Percentiles rank a stretch among this genome's conserved stretches.
These are phyloP conservation scores for Podaxis rugospora DNA, from an alignment of 768 basidiomycete genomes.

Conservation along the genomic window DNA sequence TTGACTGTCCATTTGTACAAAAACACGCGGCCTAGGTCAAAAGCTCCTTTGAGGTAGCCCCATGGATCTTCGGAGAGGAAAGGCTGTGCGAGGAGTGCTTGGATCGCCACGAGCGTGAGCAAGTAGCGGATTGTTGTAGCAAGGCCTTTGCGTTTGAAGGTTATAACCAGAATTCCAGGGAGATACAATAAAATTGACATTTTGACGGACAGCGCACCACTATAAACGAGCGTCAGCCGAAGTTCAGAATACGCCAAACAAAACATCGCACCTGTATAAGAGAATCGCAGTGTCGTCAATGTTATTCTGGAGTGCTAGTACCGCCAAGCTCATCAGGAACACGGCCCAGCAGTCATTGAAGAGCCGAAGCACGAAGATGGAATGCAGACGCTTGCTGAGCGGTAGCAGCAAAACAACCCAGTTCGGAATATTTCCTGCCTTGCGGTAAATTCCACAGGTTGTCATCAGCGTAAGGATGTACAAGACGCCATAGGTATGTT, in stretches of 20 bases:
- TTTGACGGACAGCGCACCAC: conserved; percentile 85
- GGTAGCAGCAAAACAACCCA: conserved; percentile 70
- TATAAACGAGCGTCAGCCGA: conserved; percentile 23
- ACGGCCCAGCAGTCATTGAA: conserved; percentile 96
- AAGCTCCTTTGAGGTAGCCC: conserved; percentile 73
- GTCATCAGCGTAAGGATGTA: conserved; percentile 67
- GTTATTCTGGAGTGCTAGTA: conserved; percentile 58
- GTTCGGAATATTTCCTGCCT: conserved; percentile 60
- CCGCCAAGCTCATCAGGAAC: conserved; percentile 58
- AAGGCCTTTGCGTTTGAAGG: conserved; percentile 71
- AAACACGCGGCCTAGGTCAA: conserved; percentile 85
- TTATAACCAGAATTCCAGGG: conserved; percentile 79
- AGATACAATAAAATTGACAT: conserved; percentile 92
- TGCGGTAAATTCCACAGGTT: conserved; percentile 64
- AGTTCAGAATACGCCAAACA: not conserved
- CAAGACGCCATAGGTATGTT: conserved; percentile 73
- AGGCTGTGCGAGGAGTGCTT: conserved; percentile 61
- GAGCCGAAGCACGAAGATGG: conserved; percentile 84
- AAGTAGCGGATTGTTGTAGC: conserved; percentile 46
- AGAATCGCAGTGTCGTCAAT: conserved; percentile 60
- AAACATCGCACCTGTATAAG: conserved; percentile 61
- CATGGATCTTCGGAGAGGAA: conserved; percentile 60
- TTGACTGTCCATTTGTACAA: conserved; percentile 98
- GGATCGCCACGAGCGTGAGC: conserved; percentile 40
- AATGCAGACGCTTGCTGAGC: conserved; percentile 91